Evolutionary conservation across 208 protist genomes (phyloP).

Genomic region (Acanthamoeba pearcei): DNA sequence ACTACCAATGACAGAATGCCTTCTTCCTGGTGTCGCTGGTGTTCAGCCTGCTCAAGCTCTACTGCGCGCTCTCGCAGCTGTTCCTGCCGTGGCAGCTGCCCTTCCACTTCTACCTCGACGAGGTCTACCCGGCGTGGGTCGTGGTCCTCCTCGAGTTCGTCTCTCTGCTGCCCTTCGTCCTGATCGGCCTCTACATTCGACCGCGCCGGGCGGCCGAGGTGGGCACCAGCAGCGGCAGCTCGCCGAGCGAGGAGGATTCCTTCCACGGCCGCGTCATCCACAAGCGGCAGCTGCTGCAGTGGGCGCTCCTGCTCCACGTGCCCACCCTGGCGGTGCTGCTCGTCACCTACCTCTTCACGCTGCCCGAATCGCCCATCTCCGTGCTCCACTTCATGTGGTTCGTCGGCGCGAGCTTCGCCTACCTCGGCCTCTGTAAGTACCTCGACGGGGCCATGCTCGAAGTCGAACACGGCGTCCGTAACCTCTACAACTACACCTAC

Average conservation of each 20-base stretch:
- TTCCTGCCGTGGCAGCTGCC: constrained; percentile 50
- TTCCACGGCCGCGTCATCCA: background rate
- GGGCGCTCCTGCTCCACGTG: background rate
- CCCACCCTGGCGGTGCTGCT: background rate
- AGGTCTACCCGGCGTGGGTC: constrained; percentile 32
- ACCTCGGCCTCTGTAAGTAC: constrained; percentile 25
- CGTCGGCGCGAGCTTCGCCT: constrained; percentile 18
- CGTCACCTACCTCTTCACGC: constrained; percentile 42
- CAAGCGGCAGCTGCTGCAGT: constrained; percentile 17
- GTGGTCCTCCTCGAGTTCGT: constrained; percentile 39
- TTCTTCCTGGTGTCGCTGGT: constrained; percentile 44
- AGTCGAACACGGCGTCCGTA: constrained; percentile 50
- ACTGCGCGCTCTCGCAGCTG: constrained; percentile 45
- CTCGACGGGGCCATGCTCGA: constrained; percentile 42
- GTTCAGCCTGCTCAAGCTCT: constrained; percentile 51
- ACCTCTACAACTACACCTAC: constrained; percentile 69
- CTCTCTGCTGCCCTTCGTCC: constrained; percentile 12
- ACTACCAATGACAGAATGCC: background rate
- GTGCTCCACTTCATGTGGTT: constrained; percentile 55
- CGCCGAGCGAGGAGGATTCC: background rate
- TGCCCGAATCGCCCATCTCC: background rate
- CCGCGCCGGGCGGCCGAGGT: background rate
- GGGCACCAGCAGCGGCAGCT: constrained; percentile 32
- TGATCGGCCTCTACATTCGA: constrained; percentile 60
- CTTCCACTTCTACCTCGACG: constrained; percentile 56